Percentiles rank a stretch among this genome's conserved stretches.
Evolutionary conservation across 164 flowering plant species (phyloP).

Genomic region (Umbellularia californica): DNA sequence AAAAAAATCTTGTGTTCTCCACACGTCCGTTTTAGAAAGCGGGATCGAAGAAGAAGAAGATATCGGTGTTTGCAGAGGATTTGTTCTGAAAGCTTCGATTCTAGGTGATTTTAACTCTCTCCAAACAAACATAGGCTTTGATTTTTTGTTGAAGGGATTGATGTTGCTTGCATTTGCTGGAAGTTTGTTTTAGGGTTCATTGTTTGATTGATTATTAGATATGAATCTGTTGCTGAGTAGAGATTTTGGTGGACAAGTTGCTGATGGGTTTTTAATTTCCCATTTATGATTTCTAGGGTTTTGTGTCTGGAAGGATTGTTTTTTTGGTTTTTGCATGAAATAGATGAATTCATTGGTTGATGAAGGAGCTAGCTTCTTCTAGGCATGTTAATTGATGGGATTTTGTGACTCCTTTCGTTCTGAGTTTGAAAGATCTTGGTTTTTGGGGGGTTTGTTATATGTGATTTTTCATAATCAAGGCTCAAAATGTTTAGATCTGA

Average conservation of each 20-base stretch:
- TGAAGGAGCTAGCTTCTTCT: background rate
- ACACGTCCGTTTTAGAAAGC: background rate
- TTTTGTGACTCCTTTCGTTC: background rate
- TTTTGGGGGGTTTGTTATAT: background rate
- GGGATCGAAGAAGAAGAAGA: background rate
- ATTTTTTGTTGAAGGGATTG: background rate
- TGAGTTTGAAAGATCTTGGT: background rate
- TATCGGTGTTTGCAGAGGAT: background rate
- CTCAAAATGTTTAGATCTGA: background rate
- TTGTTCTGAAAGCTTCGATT: constrained; percentile 1
- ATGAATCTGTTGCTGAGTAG: background rate
- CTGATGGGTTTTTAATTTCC: background rate
- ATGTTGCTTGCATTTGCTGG: background rate
- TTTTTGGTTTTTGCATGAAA: background rate
- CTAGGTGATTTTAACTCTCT: background rate
- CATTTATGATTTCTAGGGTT: background rate
- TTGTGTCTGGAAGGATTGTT: background rate
- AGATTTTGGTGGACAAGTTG: background rate
- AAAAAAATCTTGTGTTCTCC: constrained; percentile 2
- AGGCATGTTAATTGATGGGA: background rate
- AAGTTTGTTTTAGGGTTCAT: background rate
- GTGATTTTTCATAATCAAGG: too few relatives aligned
- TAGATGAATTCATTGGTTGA: background rate
- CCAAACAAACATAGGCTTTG: background rate
- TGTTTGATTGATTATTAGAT: background rate